A percentile compares a stretch with the other conserved stretches of the same genome.
These are phyloP conservation scores for Metarhizium anisopliae DNA, from an alignment of 2,329 filamentous ascomycete species.

Conservation along the genomic window DNA sequence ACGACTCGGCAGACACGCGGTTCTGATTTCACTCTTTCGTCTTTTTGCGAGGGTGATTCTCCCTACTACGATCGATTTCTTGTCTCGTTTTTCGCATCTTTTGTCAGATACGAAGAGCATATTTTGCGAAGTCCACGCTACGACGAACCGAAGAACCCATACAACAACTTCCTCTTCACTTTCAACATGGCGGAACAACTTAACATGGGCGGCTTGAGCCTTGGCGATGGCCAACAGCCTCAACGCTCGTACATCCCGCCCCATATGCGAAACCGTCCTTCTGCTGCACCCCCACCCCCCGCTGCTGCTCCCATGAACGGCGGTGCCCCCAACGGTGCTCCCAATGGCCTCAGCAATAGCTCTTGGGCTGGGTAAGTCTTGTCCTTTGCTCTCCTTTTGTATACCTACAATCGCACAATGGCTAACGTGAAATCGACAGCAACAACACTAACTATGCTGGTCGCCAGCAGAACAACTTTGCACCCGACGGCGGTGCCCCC, in stretches of 20 bases:
- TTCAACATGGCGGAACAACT: constrained; percentile 72
- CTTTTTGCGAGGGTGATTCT: constrained; percentile 21
- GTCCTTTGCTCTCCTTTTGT: neutral
- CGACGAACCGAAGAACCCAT: neutral
- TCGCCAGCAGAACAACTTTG: constrained; percentile 26
- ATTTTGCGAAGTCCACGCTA: neutral
- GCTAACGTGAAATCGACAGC: constrained; percentile 1
- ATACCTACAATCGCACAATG: neutral
- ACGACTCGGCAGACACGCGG: constrained; percentile 14
- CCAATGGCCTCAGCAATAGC: constrained; percentile 33
- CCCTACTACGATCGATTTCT: constrained; percentile 7
- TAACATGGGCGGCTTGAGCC: constrained; percentile 68
- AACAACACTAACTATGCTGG: constrained; percentile 6
- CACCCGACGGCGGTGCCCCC: constrained; percentile 9
- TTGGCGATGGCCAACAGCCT: constrained; percentile 35
- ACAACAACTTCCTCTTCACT: constrained; percentile 2
- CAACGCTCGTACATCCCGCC: constrained; percentile 73
- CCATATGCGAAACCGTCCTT: constrained; percentile 59
- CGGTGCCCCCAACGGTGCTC: constrained; percentile 13
- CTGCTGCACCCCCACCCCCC: constrained; percentile 2
- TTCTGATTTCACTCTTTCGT: constrained; percentile 15
- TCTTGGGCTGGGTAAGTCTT: constrained; percentile 44
- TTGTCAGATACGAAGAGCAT: neutral
- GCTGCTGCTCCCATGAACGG: constrained; percentile 13
- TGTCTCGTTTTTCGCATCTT: constrained; percentile 4